Percentiles rank a stretch among this genome's conserved stretches.
Conservation (phyloP, 208 protist species). For the Lotmaria passim region DNA sequence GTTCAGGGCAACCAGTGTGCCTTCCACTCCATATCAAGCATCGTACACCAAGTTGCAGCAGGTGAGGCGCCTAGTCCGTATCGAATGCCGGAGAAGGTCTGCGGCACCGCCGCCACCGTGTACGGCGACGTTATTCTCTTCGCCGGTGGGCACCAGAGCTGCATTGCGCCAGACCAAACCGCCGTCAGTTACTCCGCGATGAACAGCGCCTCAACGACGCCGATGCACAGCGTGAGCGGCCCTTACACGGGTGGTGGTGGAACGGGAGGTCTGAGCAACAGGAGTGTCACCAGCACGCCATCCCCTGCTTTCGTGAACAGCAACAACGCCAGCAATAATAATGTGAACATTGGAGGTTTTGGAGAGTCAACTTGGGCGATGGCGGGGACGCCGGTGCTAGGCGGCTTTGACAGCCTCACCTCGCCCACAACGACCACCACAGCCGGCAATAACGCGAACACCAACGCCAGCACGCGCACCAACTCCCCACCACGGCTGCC, state of each 20-base stretch:
- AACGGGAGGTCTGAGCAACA: background rate
- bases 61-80: slow-evolving; percentile 16
- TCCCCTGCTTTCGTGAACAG: background rate
- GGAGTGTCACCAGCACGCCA: slow-evolving; percentile 3
- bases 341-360: background rate
- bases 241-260: background rate
- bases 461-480: slow-evolving; percentile 17
- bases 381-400: background rate
- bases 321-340: background rate
- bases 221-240: slow-evolving; percentile 22
- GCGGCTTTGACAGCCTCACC: slow-evolving; percentile 8
- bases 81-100: slow-evolving; percentile 46
- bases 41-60: background rate
- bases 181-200: slow-evolving; percentile 41
- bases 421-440: background rate
- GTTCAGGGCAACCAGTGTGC: too few relatives aligned
- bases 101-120: slow-evolving; percentile 33
- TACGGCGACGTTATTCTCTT: slow-evolving; percentile 41
- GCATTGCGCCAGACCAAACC: slow-evolving; percentile 39
- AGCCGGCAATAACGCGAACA: background rate
- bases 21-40: background rate
- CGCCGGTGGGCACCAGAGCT: slow-evolving; percentile 39
- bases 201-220: slow-evolving; percentile 39
- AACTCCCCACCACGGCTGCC: slow-evolving; percentile 29
- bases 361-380: background rate